Conservation (phyloP, 2,329 filamentous ascomycete genomes). For the Fusarium xylarioides region DNA sequence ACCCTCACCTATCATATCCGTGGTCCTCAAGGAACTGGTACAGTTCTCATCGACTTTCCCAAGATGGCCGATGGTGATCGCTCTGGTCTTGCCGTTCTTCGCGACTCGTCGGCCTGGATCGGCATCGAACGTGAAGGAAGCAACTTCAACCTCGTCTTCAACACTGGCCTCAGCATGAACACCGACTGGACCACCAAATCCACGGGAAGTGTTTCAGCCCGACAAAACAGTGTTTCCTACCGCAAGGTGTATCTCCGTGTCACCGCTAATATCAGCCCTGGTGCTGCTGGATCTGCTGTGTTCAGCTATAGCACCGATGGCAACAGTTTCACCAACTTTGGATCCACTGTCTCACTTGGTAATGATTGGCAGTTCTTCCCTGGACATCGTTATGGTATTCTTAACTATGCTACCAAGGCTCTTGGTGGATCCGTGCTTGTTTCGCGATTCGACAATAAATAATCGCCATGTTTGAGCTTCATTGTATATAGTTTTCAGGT, state of each 20-base stretch:
- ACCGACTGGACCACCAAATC: slow-evolving; percentile 10
- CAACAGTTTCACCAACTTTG: background rate
- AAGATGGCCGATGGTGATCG: slow-evolving; percentile 11
- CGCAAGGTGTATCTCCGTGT: slow-evolving; percentile 11
- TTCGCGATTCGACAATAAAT: slow-evolving; percentile 1
- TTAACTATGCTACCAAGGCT: background rate
- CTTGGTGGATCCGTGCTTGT: slow-evolving; percentile 9
- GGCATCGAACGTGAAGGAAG: slow-evolving; percentile 6
- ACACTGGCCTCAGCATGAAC: slow-evolving; percentile 1
- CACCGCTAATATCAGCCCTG: background rate
- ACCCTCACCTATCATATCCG: slow-evolving; percentile 4
- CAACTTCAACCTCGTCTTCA: slow-evolving; percentile 1
- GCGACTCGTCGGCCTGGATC: slow-evolving; percentile 10
- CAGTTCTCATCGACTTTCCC: background rate
- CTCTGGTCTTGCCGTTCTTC: background rate
- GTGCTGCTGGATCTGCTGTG: background rate
- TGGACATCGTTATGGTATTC: slow-evolving; percentile 3
- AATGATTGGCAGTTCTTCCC: slow-evolving; percentile 18
- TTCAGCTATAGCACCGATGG: slow-evolving; percentile 12
- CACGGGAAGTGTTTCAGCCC: background rate
- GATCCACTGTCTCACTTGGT: background rate
- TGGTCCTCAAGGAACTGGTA: background rate
- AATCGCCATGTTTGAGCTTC: background rate
- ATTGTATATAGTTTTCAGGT: background rate
- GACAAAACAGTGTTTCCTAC: background rate